Conservation (phyloP, 1,284 basidiomycete genomes). For the Pseudozyma flocculosa region DNA sequence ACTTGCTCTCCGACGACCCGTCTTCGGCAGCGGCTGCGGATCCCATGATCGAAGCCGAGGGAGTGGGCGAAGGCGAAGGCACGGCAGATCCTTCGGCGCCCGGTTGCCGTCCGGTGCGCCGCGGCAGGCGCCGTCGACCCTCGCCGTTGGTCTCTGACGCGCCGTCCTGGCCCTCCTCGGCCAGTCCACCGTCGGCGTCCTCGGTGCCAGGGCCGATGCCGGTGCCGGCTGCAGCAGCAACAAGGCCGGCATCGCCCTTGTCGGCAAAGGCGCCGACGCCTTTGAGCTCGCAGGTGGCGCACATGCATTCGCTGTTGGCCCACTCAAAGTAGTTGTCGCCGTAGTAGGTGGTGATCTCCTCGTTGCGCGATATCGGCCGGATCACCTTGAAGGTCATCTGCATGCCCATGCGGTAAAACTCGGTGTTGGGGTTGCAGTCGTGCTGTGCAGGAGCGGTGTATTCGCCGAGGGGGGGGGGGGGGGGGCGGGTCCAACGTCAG, state of each 20-base stretch:
- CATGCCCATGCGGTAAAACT: conserved; percentile 79
- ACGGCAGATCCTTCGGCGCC: conserved; percentile 12
- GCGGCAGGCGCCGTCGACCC: conserved; percentile 14
- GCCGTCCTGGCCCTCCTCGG: not conserved
- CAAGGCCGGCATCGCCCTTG: not conserved
- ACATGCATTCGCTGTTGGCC: conserved; percentile 82
- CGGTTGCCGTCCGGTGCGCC: conserved; percentile 16
- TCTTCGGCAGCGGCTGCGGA: conserved; percentile 22
- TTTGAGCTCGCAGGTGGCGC: conserved; percentile 80
- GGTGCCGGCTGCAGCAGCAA: not conserved
- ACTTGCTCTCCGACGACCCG: conserved; percentile 2
- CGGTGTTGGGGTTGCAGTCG: conserved; percentile 85
- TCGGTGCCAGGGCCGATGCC: not conserved
- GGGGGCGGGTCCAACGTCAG: not conserved
- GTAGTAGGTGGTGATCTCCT: conserved; percentile 71
- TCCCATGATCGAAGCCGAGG: conserved; percentile 4
- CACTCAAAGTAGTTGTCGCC: conserved; percentile 70
- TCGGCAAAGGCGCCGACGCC: conserved; percentile 65
- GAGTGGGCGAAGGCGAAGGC: conserved; percentile 31
- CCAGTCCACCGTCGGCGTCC: conserved; percentile 6
- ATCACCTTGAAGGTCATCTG: conserved; percentile 86
- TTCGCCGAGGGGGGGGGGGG: conserved; percentile 11
- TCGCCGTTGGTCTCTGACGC: conserved; percentile 7
- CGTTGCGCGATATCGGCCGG: conserved; percentile 74
- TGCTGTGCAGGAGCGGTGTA: conserved; percentile 71